phyloP scores from a whole-genome alignment of 2,329 filamentous ascomycete species.

The Aspergillus costaricaensis region DNA sequence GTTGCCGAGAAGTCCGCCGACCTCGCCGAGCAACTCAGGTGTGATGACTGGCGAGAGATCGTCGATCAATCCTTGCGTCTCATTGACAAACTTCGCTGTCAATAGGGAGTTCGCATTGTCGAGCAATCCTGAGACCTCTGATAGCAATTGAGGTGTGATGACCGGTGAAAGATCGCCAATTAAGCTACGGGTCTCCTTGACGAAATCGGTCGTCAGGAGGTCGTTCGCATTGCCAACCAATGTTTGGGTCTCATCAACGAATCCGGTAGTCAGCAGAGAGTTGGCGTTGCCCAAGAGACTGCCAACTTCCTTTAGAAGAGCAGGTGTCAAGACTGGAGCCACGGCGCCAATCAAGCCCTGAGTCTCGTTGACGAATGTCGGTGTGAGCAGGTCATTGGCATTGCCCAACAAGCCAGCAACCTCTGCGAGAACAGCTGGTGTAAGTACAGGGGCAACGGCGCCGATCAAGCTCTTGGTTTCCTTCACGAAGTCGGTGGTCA shows the following conservation, averaged over 20 bases:
- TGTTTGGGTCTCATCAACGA: conserved; percentile 31
- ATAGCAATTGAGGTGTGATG: conserved; percentile 23
- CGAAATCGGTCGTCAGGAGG: conserved; percentile 26
- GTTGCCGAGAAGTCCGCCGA: conserved; percentile 21
- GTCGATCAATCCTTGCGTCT: conserved; percentile 18
- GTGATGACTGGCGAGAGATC: conserved; percentile 13
- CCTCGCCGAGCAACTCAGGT: conserved; percentile 11
- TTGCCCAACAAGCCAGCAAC: conserved; percentile 24
- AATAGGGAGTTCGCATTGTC: conserved; percentile 26
- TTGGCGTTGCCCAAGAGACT: conserved; percentile 30
- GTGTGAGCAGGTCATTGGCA: conserved; percentile 28
- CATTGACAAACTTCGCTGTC: conserved; percentile 29
- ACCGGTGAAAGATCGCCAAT: conserved; percentile 17
- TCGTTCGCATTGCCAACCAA: conserved; percentile 26
- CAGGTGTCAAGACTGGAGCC: conserved; percentile 28
- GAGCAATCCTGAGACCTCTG: conserved; percentile 23
- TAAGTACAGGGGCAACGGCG: conserved; percentile 21
- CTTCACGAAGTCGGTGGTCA: conserved; percentile 25
- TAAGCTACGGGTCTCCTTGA: conserved; percentile 23
- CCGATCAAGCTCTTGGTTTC: conserved; percentile 23
- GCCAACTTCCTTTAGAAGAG: conserved; percentile 27
- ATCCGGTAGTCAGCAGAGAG: conserved; percentile 34
- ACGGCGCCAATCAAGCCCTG: conserved; percentile 26
- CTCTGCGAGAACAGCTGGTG: conserved; percentile 23
- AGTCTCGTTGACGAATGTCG: conserved; percentile 29